Percentiles rank a stretch among this genome's conserved stretches.
These are phyloP conservation scores for Endocladia muricata DNA, from an alignment of 31 red algal species.

Conservation along the genomic window DNA sequence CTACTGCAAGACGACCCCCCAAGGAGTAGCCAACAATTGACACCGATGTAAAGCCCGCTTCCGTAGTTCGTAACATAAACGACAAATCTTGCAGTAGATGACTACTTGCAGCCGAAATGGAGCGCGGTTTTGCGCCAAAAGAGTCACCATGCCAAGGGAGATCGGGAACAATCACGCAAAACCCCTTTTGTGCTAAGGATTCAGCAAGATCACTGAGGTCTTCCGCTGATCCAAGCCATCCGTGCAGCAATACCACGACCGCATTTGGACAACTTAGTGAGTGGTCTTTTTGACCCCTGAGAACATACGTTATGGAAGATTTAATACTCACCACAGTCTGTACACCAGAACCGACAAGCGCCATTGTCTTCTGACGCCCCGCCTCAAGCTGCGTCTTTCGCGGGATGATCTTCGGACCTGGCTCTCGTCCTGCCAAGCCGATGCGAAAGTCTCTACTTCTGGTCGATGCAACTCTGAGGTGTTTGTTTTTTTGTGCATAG, in stretches of 20 bases:
- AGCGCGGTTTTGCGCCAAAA: neutral
- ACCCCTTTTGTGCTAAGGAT: neutral
- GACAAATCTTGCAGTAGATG: conserved; percentile 1
- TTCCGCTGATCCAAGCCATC: conserved; percentile 23
- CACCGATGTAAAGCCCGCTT: neutral
- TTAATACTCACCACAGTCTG: too few species aligned
- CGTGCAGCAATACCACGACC: conserved; percentile 30
- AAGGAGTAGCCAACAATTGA: conserved; percentile 62
- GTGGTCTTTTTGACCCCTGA: too few species aligned
- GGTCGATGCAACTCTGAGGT: too few species aligned
- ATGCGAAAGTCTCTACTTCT: too few species aligned
- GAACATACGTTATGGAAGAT: too few species aligned
- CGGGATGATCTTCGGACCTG: too few species aligned
- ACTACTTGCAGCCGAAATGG: conserved; percentile 9
- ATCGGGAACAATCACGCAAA: conserved; percentile 22
- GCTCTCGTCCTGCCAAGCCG: too few species aligned
- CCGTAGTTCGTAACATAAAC: neutral
- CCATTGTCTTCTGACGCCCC: too few species aligned
- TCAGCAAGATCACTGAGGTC: conserved; percentile 21
- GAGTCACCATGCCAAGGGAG: conserved; percentile 54
- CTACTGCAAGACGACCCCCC: conserved; percentile 68
- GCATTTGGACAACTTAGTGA: too few species aligned
- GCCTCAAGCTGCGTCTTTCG: too few species aligned
- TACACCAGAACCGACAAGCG: too few species aligned
- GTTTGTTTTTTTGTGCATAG: too few species aligned